Evolutionary conservation across 179 eudicot genomes (phyloP).

Genomic region (Camellia oleifera): DNA sequence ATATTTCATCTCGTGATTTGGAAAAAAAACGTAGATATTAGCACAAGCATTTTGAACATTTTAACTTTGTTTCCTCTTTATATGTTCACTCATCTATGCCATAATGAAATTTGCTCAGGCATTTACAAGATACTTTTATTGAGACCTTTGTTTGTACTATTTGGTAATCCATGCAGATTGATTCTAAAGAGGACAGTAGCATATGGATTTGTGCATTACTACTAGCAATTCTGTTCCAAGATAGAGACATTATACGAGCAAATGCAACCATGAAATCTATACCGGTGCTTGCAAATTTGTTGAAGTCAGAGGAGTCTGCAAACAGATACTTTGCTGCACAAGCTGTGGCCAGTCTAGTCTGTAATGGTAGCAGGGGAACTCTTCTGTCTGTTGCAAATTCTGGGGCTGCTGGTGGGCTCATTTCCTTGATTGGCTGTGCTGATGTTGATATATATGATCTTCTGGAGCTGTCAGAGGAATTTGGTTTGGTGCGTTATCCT

Average conservation of each 20-base stretch:
- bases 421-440: conserved; percentile 88
- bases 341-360: conserved; percentile 85
- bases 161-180: conserved; percentile 44
- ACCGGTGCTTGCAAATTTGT: conserved; percentile 73
- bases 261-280: conserved; percentile 85
- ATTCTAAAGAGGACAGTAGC: conserved; percentile 66
- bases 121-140: neutral
- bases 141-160: conserved; percentile 2
- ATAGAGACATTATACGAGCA: conserved; percentile 86
- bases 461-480: conserved; percentile 80
- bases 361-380: conserved; percentile 98
- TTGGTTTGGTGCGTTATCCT: conserved; percentile 71
- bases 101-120: neutral
- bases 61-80: neutral
- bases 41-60: neutral
- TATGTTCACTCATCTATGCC: neutral
- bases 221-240: conserved; percentile 83
- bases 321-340: conserved; percentile 97
- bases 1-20: neutral
- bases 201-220: conserved; percentile 83
- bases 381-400: conserved; percentile 95
- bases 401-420: conserved; percentile 85
- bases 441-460: conserved; percentile 82
- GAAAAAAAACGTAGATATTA: neutral
- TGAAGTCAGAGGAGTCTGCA: conserved; percentile 82